A percentile compares a stretch with the other conserved stretches of the same genome.
These are phyloP conservation scores for Aspergillus coremiiformis DNA, from an alignment of 495 filamentous ascomycete species.

Conservation along the genomic window DNA sequence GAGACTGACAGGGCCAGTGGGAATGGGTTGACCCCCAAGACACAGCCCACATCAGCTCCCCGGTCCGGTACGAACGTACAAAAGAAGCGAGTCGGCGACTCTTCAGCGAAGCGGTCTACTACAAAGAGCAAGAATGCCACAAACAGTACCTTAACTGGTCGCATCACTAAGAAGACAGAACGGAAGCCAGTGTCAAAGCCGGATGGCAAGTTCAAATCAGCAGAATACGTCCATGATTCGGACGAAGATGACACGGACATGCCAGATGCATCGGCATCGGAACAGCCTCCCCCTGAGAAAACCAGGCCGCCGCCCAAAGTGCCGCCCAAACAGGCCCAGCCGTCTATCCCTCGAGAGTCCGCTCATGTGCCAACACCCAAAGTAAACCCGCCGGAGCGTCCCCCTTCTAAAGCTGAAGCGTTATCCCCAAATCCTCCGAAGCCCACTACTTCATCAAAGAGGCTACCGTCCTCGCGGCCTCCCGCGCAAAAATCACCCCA, in stretches of 20 bases:
- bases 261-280: constrained; percentile 30
- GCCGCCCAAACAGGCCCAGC: constrained; percentile 10
- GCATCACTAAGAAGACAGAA: constrained; percentile 44
- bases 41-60: constrained; percentile 47
- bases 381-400: constrained; percentile 6
- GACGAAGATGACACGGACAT: constrained; percentile 60
- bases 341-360: constrained; percentile 12
- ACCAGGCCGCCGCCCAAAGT: constrained; percentile 14
- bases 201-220: constrained; percentile 55
- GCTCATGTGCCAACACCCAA: constrained; percentile 15
- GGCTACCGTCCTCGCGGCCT: constrained; percentile 30
- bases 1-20: constrained; percentile 49
- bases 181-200: constrained; percentile 39
- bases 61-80: constrained; percentile 45
- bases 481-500: constrained; percentile 47
- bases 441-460: constrained; percentile 28
- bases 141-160: constrained; percentile 42
- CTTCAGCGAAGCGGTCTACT: constrained; percentile 49
- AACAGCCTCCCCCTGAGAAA: constrained; percentile 27
- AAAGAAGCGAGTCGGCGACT: constrained; percentile 53
- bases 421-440: constrained; percentile 18
- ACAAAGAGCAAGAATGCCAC: constrained; percentile 47
- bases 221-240: constrained; percentile 69
- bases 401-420: constrained; percentile 7
- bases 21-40: constrained; percentile 29